Percentiles rank a stretch among this genome's conserved stretches.
phyloP scores from a whole-genome alignment of 148 eudicot genomes.

The Camellia lanceoleosa region DNA sequence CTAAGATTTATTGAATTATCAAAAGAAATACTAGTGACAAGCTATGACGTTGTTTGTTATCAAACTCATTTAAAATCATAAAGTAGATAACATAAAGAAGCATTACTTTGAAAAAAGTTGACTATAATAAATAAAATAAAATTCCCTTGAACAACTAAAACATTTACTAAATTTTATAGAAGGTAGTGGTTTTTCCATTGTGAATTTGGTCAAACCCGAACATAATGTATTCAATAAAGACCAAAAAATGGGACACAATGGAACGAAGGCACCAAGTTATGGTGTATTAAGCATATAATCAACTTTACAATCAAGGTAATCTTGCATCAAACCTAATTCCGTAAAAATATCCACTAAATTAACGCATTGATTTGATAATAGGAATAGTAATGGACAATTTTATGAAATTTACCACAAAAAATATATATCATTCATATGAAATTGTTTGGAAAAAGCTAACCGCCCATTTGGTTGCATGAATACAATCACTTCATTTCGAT shows the following conservation, averaged over 20 bases:
- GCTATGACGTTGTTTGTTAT: background rate
- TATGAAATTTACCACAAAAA: too few relatives aligned
- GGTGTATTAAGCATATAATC: background rate
- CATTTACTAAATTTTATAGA: background rate
- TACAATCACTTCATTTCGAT: background rate
- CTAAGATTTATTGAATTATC: too few relatives aligned
- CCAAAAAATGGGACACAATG: background rate
- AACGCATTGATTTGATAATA: too few relatives aligned
- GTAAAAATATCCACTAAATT: too few relatives aligned
- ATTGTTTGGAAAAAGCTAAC: background rate
- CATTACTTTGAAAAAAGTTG: background rate
- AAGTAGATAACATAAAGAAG: background rate
- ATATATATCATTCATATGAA: background rate
- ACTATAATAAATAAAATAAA: background rate
- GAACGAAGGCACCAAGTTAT: background rate
- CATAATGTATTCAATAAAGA: background rate
- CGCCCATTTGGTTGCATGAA: background rate
- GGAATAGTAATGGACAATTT: too few relatives aligned
- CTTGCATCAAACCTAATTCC: background rate
- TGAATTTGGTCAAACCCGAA: background rate
- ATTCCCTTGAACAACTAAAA: background rate
- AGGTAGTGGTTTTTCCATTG: background rate
- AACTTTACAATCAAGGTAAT: background rate
- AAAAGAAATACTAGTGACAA: constrained; percentile 2
- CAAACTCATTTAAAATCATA: background rate